A percentile compares a stretch with the other conserved stretches of the same genome.
phyloP scores from a whole-genome alignment of 768 basidiomycete species.

The Boletus fagicola region DNA sequence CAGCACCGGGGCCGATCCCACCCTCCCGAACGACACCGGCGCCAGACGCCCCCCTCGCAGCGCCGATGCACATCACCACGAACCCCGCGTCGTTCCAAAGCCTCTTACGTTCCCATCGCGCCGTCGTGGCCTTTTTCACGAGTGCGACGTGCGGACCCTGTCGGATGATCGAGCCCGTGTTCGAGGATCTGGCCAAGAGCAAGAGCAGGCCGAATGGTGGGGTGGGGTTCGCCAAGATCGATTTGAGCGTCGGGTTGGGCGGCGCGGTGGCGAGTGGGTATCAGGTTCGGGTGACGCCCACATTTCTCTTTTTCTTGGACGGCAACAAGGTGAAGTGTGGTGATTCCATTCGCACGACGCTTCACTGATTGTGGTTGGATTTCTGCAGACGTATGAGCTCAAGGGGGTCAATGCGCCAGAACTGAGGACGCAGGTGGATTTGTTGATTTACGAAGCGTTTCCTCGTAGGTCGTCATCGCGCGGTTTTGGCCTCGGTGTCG shows the following conservation, averaged over 20 bases:
- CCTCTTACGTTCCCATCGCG: conserved; percentile 63
- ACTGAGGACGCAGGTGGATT: conserved; percentile 67
- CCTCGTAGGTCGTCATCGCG: conserved; percentile 56
- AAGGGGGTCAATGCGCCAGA: conserved; percentile 71
- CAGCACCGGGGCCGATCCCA: conserved; percentile 17
- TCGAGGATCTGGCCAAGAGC: conserved; percentile 71
- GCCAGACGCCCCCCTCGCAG: conserved; percentile 48
- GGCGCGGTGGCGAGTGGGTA: conserved; percentile 57
- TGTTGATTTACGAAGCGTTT: conserved; percentile 72
- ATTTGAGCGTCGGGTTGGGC: conserved; percentile 70
- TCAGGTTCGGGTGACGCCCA: conserved; percentile 76
- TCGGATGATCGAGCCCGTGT: conserved; percentile 77
- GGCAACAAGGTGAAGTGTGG: conserved; percentile 58
- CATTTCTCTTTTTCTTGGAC: conserved; percentile 84
- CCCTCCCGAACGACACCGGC: conserved; percentile 29
- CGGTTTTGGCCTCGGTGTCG: neutral
- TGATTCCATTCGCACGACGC: neutral
- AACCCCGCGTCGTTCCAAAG: conserved; percentile 71
- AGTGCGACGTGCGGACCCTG: conserved; percentile 76
- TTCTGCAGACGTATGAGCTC: conserved; percentile 57
- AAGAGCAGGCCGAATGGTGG: conserved; percentile 48
- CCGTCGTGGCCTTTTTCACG: conserved; percentile 81
- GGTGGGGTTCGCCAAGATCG: conserved; percentile 81
- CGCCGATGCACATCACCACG: conserved; percentile 68
- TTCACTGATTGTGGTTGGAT: neutral